phyloP scores from a whole-genome alignment of 805 yeast genomes.

The Scheffersomyces stipitis region DNA sequence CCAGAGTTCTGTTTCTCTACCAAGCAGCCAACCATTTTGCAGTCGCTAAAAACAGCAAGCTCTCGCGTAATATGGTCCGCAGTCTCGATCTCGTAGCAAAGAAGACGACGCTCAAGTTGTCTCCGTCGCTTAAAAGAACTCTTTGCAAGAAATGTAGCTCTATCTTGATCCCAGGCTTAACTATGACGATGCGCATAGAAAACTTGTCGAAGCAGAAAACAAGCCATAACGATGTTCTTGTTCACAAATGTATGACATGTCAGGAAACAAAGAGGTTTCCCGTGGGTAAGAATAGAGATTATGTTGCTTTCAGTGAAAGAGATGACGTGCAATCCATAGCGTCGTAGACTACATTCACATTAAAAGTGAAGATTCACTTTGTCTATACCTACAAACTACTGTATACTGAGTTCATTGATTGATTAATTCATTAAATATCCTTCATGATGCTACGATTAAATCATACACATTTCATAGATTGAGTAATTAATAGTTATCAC shows the following conservation, averaged over 20 bases:
- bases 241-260: slow-evolving; percentile 53
- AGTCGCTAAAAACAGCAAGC: slow-evolving; percentile 27
- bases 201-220: slow-evolving; percentile 38
- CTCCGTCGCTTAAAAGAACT: slow-evolving; percentile 65
- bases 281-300: slow-evolving; percentile 54
- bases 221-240: slow-evolving; percentile 46
- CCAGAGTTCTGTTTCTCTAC: slow-evolving; percentile 57
- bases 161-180: slow-evolving; percentile 49
- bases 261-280: slow-evolving; percentile 57
- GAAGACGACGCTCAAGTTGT: slow-evolving; percentile 62
- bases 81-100: slow-evolving; percentile 62
- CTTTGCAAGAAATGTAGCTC: slow-evolving; percentile 68
- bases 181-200: slow-evolving; percentile 36
- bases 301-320: slow-evolving; percentile 47
- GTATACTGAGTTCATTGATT: too few relatives aligned
- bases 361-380: background rate
- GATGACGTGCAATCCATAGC: slow-evolving; percentile 18
- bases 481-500: too few relatives aligned
- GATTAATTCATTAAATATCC: too few relatives aligned
- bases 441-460: too few relatives aligned
- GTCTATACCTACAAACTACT: too few relatives aligned
- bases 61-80: slow-evolving; percentile 58
- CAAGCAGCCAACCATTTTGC: slow-evolving; percentile 51
- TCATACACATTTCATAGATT: too few relatives aligned
- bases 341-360: background rate